These are phyloP conservation scores for Fusarium coffeatum DNA, from an alignment of 2,329 filamentous ascomycete species.

Conservation along the genomic window DNA sequence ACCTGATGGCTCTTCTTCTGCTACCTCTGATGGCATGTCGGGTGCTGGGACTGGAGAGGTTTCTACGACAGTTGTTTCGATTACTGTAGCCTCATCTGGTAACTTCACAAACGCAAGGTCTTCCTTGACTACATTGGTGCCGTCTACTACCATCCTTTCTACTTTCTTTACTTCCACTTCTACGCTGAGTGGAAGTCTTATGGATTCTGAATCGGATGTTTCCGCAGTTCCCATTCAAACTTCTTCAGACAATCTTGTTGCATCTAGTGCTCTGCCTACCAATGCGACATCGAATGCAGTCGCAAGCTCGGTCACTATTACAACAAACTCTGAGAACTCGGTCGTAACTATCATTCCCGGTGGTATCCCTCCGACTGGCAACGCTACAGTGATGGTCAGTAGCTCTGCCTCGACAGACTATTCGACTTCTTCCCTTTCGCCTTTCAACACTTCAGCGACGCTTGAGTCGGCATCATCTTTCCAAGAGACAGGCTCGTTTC, in stretches of 20 bases:
- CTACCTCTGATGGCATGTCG: constrained; percentile 5
- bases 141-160: constrained; percentile 9
- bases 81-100: constrained; percentile 1
- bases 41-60: not conserved
- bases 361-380: constrained; percentile 16
- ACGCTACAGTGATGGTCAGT: constrained; percentile 5
- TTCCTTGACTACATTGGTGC: not conserved
- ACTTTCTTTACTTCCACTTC: not conserved
- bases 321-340: constrained; percentile 26
- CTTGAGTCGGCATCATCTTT: not conserved
- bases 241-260: constrained; percentile 3
- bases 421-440: constrained; percentile 9
- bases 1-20: not conserved
- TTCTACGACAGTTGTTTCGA: not conserved
- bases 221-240: not conserved
- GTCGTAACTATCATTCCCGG: constrained; percentile 37
- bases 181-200: not conserved
- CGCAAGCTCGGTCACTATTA: constrained; percentile 4
- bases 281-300: constrained; percentile 11
- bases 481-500: constrained; percentile 4
- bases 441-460: constrained; percentile 10
- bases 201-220: not conserved
- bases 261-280: constrained; percentile 17
- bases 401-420: constrained; percentile 13
- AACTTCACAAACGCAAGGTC: not conserved